Conservation (phyloP, 257 asterid species). For the Nicotiana knightiana region DNA sequence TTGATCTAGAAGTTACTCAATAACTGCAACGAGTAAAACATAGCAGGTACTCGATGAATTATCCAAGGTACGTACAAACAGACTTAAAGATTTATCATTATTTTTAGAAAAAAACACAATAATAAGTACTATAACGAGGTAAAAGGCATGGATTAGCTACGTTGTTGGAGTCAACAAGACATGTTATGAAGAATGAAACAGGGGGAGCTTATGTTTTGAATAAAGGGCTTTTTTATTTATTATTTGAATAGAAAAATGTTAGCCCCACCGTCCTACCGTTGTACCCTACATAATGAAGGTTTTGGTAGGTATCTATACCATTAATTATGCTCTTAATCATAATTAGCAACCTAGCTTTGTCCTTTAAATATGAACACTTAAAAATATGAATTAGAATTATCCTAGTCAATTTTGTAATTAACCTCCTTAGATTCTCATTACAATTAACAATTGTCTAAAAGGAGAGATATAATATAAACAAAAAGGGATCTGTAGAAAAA, state of each 20-base stretch:
- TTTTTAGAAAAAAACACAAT: too few relatives aligned
- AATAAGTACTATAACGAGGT: too few relatives aligned
- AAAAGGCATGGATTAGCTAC: not conserved
- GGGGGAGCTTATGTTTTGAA: not conserved
- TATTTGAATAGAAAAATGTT: not conserved
- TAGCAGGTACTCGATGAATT: not conserved
- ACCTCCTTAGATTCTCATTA: not conserved
- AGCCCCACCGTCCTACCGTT: constrained; percentile 10
- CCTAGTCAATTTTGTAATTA: not conserved
- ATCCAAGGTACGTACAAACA: not conserved
- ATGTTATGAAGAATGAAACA: constrained; percentile 15
- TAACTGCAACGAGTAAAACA: too few relatives aligned
- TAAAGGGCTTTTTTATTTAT: not conserved
- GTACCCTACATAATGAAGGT: not conserved
- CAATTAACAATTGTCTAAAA: not conserved
- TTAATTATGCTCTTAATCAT: not conserved
- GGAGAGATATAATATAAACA: not conserved
- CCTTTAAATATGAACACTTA: not conserved
- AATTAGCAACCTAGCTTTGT: not conserved
- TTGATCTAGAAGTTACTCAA: not conserved
- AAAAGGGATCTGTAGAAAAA: not conserved
- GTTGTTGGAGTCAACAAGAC: constrained; percentile 17
- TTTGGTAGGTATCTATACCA: constrained; percentile 4
- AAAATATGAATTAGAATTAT: not conserved
- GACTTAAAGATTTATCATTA: too few relatives aligned